Percentiles rank a stretch among this genome's conserved stretches.
These are phyloP conservation scores for Penicillium decumbens DNA, from an alignment of 2,329 filamentous ascomycete species.

Conservation along the genomic window DNA sequence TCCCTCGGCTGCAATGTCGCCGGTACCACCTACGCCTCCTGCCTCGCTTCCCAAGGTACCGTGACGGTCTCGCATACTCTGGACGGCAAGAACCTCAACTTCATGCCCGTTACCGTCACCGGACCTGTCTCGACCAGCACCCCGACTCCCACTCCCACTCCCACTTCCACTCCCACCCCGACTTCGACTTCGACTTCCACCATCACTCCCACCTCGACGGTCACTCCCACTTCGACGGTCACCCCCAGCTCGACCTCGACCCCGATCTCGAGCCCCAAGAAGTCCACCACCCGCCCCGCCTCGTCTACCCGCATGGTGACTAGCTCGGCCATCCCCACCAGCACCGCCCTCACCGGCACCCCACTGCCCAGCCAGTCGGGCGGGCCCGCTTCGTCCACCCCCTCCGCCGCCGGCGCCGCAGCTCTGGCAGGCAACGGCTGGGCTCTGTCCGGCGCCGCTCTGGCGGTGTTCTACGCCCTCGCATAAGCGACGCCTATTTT, in stretches of 20 bases:
- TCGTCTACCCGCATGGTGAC: constrained; percentile 15
- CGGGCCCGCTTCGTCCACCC: constrained; percentile 9
- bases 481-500: constrained; percentile 13
- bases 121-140: constrained; percentile 16
- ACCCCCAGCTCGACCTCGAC: constrained; percentile 7
- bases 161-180: constrained; percentile 15
- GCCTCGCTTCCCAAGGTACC: constrained; percentile 18
- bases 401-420: constrained; percentile 22
- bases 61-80: constrained; percentile 17
- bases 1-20: constrained; percentile 24
- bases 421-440: constrained; percentile 20
- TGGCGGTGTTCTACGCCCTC: constrained; percentile 27
- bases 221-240: neutral
- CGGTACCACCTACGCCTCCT: constrained; percentile 27
- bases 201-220: constrained; percentile 1
- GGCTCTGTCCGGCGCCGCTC: constrained; percentile 26
- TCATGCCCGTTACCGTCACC: constrained; percentile 26
- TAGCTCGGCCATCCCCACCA: constrained; percentile 8
- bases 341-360: constrained; percentile 10
- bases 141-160: constrained; percentile 17
- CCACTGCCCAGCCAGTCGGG: constrained; percentile 9
- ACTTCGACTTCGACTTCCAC: constrained; percentile 13
- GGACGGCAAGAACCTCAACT: constrained; percentile 16
- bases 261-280: constrained; percentile 12
- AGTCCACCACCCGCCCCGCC: constrained; percentile 13